Base-by-base conservation (phyloP, 2,329 filamentous ascomycete species). In the Alternaria angustiovoidea region DNA sequence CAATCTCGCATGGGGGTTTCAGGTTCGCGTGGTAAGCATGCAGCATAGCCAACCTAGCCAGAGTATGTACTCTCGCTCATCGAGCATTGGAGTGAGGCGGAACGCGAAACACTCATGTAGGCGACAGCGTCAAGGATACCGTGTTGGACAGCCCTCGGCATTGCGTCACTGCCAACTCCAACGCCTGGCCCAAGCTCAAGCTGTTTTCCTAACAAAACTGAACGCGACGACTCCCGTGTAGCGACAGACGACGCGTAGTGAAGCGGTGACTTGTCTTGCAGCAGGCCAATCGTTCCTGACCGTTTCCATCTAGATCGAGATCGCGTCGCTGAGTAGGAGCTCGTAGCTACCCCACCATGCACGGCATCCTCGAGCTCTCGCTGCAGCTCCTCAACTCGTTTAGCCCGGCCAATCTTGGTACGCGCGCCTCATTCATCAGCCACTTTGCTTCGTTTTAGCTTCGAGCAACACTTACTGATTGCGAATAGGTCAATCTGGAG, bases 301-400 rank as follows among this genome's bases (percentile, higher is more conserved):
- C 20, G 34, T 47, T 47, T 18, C 7, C 11, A 38, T 28, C 22
- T 28, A 12, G 24, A 42, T 20, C 47, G 24, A 18, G 16, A 39
- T 39, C 20, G 38, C 24, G 41, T 54, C n/a, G 28, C 51, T 34
- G 34, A 49, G 54, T 49, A 51, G 47, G 47, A 58, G 56, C 49
- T 54, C 44, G 41, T 42, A 48, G 51, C 60, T 60, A 57, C 57
- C 46, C 54, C 58, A 65, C 41, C 57, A 72, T 72, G 70, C 68
- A 63, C 54, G 70, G 70, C 34, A 57, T 72, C 7, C 48, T 71
- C 32, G 68, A 70, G 62, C 63, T 71, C 38, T 70, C 70, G 12
- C 47, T 72, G 53, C 68, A 71, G 63, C 64, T 71, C 14, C 63
- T 72, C 54, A 65, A 64, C 46, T 67, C 65, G 12, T 59, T 69